Evolutionary conservation across 768 basidiomycete genomes (phyloP), one percentile per base, ranked within the genome.

Genomic region (Plicaturopsis crispa): DNA sequence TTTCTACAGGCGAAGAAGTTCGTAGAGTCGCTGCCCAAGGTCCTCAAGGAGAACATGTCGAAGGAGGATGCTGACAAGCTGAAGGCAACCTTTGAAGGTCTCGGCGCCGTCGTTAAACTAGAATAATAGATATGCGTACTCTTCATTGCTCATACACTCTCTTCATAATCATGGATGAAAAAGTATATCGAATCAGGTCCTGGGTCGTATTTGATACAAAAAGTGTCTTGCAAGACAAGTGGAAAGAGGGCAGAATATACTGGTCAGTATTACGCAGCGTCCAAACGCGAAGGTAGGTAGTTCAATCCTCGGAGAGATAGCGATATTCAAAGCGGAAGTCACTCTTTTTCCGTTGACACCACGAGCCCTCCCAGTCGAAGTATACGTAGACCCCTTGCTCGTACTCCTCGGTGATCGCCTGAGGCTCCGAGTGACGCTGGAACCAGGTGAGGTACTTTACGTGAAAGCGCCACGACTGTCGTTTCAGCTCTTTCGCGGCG

Each of bases 381-480:
- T 99, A 99, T 23, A 96, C 87, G 61, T 99, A 99, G 11, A 96
- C 91, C 11, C 96, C 96, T 65, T 98, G 93, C 62, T 99, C 96
- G 59, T 97, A 99, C 58, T 98, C 94, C 51, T 98, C 94, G 37
- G 96, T 99, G 57, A 99, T 97, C 2, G 92, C 92, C 54, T 94
- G 90, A 6, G 96, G 96, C 54, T 98, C 93, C 17, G 90, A 92
- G 53, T 96, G 90, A 24, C 96, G 79, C 60, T 98, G 96, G 78
- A 99, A 99, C 93, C 96, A 99, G 21, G 96, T 99, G 44, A 99
- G 67, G 57, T 97, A 99, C 63, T 98, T 97, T 44, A 97, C 88
- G 60, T 99, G 96, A 72, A 98, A 99, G 35, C 96, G 80, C 96
- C 96, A 99, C 28, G 90, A 92, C 57, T 97, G 94, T 35, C 86